Base-by-base conservation (phyloP, 495 filamentous ascomycete genomes). In the Lasiosphaeria ovina region DNA sequence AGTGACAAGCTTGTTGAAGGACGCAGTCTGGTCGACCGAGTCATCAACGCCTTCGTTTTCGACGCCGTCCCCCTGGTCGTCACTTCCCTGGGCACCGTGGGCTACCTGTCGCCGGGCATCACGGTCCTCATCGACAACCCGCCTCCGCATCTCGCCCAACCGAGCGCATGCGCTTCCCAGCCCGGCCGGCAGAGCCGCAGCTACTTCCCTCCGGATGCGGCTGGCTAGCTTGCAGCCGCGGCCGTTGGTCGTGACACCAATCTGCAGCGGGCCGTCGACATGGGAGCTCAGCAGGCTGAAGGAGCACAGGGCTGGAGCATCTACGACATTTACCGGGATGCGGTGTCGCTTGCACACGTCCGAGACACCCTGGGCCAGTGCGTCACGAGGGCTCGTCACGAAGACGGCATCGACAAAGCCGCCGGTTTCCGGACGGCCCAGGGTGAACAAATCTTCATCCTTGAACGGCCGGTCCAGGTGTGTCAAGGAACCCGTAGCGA, bases 191-290 rank as follows among this genome's bases (percentile, higher is more conserved):
- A 98, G 82, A 1, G 83, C 81, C 1, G 91, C 84, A 14, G 88
- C 87, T 54, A 98, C 88, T 69, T 98, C 94, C 42, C 95, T 81
- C 36, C 92, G 84, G 62, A 98, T 88, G n/a, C 94, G 83, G 3
- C 90, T 89, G 6, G 95, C 90, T 38, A 98, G 84, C 68, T 97
- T 97, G 78, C 94, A 98, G 0, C 94, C 94, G 62, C 89, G 87
- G 16, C 95, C 95, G 34, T 94, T 97, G 3, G 94, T 98, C 4
- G 94, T 98, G 54, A 98, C 90, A 50, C 93, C 94, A 62, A 98
- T 88, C 66, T 98, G 94, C 35, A 98, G 79, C 44, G 94, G 95
- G 0, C 94, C 94, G 69, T 97, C 92, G 49, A 84, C 85, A 69
- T 97, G 87, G 5, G 89, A 92, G 34, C 92, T 91, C 14, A 98